Evolutionary conservation across 2,329 filamentous ascomycete genomes (phyloP), one percentile per base, ranked within the genome.

Genomic region (Lachnellula arida): DNA sequence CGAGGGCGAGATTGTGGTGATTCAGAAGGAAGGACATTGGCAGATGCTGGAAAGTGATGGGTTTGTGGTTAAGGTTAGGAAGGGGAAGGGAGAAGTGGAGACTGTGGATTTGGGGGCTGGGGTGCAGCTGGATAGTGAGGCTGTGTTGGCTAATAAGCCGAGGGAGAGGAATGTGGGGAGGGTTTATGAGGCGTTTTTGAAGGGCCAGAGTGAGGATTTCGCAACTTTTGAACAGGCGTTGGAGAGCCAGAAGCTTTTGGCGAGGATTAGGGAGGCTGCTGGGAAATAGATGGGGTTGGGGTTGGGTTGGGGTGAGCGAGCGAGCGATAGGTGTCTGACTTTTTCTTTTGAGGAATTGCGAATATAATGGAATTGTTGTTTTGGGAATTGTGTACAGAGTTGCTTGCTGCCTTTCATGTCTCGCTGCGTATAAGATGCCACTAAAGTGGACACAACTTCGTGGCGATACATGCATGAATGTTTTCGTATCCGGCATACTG

Each of bases 1-100:
- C 6, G 62, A 72, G 49, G 73, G 72, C 0, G 71, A 73, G 62
- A 62, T 72, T 15, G 67, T 69, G 48, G 39, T 70, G 23, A 5
- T 34, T 56, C 15, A 19, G 4, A 6, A 23, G 25, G 37, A 49
- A 37, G 50, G 40, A 2, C 46, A 53, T 19, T 61, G 57, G 57
- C 58, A 60, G 39, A 46, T 50, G 22, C 15, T 56, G 43, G 17
- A 23, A 7, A 15, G 28, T 1, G 37, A 52, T 5, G 28, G 49
- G 12, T 19, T 52, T 23, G 28, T 49, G 17, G 44, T 55, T 5
- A 51, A 52, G 17, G 17, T 58, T 14, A 23, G 43, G 32, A 46
- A 32, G 23, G 42, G 39, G 5, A 44, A 49, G 9, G 47, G 32
- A 4, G 51, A 54, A 44, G 43, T 51, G 2, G 43, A 51, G 25